Percentiles rank a stretch among this genome's conserved stretches.
These are phyloP conservation scores for Hyphopichia khmerensis DNA, from an alignment of 1,139 yeast species.

Conservation along the genomic window DNA sequence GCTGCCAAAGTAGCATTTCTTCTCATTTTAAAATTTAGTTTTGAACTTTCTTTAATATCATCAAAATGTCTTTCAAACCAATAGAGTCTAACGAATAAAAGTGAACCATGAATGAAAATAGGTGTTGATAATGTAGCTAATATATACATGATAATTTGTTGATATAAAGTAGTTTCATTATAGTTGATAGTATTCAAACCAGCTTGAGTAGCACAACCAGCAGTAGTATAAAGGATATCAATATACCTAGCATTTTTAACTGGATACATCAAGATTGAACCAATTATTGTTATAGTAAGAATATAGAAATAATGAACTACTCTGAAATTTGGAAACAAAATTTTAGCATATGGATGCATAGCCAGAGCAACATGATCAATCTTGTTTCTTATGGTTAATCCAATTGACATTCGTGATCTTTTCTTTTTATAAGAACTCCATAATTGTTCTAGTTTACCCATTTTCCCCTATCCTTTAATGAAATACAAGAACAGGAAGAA, in stretches of 20 bases:
- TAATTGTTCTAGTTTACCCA: slow-evolving; percentile 1
- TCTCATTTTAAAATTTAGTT: slow-evolving; percentile 74
- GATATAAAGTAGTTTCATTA: slow-evolving; percentile 64
- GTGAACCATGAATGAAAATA: slow-evolving; percentile 78
- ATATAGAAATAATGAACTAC: slow-evolving; percentile 77
- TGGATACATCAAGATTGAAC: slow-evolving; percentile 77
- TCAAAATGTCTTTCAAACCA: slow-evolving; percentile 91
- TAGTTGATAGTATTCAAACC: slow-evolving; percentile 81
- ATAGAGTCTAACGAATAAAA: slow-evolving; percentile 77
- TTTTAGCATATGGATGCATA: slow-evolving; percentile 46
- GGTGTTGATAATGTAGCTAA: slow-evolving; percentile 75
- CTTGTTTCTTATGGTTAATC: slow-evolving; percentile 20
- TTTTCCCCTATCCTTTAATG: neutral
- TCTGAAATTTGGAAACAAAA: slow-evolving; percentile 69
- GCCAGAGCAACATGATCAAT: slow-evolving; percentile 22
- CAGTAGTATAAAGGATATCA: slow-evolving; percentile 74
- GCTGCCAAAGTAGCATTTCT: slow-evolving; percentile 74
- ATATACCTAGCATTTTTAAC: slow-evolving; percentile 64
- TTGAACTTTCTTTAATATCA: slow-evolving; percentile 72
- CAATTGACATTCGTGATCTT: slow-evolving; percentile 10
- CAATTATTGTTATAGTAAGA: slow-evolving; percentile 51
- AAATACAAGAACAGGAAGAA: neutral
- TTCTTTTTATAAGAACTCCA: slow-evolving; percentile 6
- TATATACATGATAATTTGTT: slow-evolving; percentile 68
- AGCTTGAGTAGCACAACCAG: slow-evolving; percentile 85